Evolutionary conservation across 305 asterid species (phyloP).

Genomic region (Andrographis paniculata): DNA sequence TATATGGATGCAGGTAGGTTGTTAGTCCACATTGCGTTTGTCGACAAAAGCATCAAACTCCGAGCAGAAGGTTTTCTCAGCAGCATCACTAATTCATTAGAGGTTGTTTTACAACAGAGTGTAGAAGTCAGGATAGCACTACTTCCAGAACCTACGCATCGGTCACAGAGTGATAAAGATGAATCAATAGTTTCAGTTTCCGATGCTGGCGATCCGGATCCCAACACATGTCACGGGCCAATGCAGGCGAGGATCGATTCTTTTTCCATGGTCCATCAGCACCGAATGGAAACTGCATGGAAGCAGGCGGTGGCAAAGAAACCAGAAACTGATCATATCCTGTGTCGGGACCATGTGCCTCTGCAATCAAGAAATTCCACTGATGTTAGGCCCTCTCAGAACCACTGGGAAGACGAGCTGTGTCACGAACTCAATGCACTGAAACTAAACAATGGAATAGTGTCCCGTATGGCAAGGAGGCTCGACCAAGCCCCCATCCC

Average conservation of each 20-base stretch:
- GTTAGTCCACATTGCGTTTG: slow-evolving; percentile 76
- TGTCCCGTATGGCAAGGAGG: slow-evolving; percentile 32
- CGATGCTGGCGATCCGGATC: slow-evolving; percentile 17
- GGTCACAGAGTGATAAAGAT: slow-evolving; percentile 3
- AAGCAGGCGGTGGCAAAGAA: slow-evolving; percentile 78
- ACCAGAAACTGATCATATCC: slow-evolving; percentile 79
- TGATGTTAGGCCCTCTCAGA: slow-evolving; percentile 34
- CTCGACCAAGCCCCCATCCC: slow-evolving; percentile 47
- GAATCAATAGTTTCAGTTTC: slow-evolving; percentile 3
- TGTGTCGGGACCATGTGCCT: slow-evolving; percentile 55
- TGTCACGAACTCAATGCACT: slow-evolving; percentile 50
- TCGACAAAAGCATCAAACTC: slow-evolving; percentile 50
- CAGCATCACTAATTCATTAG: slow-evolving; percentile 82
- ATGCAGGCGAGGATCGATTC: slow-evolving; percentile 52
- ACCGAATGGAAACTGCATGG: slow-evolving; percentile 85
- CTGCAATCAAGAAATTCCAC: slow-evolving; percentile 28
- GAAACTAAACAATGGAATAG: slow-evolving; percentile 37
- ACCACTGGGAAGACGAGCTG: slow-evolving; percentile 68
- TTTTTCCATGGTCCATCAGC: slow-evolving; percentile 73
- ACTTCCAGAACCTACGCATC: slow-evolving; percentile 36
- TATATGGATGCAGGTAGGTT: slow-evolving; percentile 58
- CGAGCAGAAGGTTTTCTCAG: slow-evolving; percentile 87
- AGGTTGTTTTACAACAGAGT: slow-evolving; percentile 58
- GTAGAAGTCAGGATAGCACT: slow-evolving; percentile 68
- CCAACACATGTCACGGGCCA: slow-evolving; percentile 19